These are phyloP conservation scores for Pythium sukuiense DNA, from an alignment of 352 stramenopile genomes.

Conservation along the genomic window DNA sequence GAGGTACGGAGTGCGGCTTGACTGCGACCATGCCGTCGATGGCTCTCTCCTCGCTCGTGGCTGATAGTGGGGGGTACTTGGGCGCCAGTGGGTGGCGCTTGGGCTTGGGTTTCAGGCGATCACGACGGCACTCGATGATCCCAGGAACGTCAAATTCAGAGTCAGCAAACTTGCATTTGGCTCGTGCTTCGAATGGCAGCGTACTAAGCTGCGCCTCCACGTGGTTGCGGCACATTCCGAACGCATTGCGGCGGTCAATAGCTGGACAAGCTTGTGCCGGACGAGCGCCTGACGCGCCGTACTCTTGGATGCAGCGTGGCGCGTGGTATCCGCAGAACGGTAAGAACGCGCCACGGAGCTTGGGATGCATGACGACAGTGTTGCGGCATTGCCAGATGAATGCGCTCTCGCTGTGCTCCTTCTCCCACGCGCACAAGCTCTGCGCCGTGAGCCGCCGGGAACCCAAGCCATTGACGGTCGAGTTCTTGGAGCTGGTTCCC, in stretches of 20 bases:
- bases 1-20: neutral
- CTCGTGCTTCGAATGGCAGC: constrained; percentile 50
- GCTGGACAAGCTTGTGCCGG: constrained; percentile 30
- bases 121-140: constrained; percentile 52
- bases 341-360: constrained; percentile 48
- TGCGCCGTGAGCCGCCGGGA: constrained; percentile 19
- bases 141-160: constrained; percentile 67
- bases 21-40: constrained; percentile 5
- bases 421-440: constrained; percentile 55
- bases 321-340: constrained; percentile 69
- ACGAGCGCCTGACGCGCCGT: constrained; percentile 25
- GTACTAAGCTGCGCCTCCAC: constrained; percentile 59
- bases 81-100: constrained; percentile 55
- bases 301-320: constrained; percentile 60
- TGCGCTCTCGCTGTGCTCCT: constrained; percentile 49
- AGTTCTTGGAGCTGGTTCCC: constrained; percentile 1
- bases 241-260: constrained; percentile 56
- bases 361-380: constrained; percentile 59
- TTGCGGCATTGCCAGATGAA: constrained; percentile 67
- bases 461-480: neutral
- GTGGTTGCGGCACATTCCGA: constrained; percentile 75
- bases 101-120: constrained; percentile 23
- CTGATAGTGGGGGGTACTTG: constrained; percentile 35
- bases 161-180: constrained; percentile 41
- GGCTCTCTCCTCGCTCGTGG: neutral